Evolutionary conservation across 2,329 filamentous ascomycete species (phyloP).

Genomic region (Calonectria henricotiae): DNA sequence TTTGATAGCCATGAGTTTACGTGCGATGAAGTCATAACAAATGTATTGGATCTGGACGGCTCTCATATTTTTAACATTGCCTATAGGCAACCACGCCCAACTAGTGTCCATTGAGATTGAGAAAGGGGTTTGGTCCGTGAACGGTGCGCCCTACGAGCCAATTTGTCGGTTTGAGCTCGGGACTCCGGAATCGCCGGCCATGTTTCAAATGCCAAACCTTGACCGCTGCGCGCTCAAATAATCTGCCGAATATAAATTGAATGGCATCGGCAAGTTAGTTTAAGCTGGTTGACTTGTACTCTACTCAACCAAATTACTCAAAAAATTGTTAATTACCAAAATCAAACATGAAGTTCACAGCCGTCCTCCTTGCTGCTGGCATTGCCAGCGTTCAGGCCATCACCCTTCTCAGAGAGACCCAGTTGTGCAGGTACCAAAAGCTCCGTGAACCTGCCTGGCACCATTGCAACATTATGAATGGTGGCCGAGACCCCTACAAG

Average conservation of each 20-base stretch:
- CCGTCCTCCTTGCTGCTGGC: not conserved
- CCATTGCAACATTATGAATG: constrained; percentile 13
- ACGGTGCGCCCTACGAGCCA: not conserved
- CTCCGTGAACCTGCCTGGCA: not conserved
- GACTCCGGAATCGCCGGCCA: not conserved
- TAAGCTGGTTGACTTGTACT: no score
- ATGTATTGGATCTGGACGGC: no score
- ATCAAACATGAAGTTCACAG: not conserved
- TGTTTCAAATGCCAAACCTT: not conserved
- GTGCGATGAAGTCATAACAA: no score
- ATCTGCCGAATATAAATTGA: not conserved
- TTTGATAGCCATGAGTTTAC: no score
- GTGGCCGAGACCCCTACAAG: constrained; percentile 3
- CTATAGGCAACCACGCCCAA: no score
- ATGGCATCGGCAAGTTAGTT: no score
- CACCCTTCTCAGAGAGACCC: constrained; percentile 4
- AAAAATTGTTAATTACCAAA: not conserved
- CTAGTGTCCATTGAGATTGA: not conserved
- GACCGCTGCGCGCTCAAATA: not conserved
- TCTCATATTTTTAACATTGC: no score
- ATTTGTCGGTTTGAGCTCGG: constrained; percentile 1
- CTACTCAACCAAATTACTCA: not conserved
- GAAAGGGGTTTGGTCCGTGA: not conserved
- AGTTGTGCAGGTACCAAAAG: constrained; percentile 11
- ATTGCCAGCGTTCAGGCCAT: not conserved